A percentile compares a stretch with the other conserved stretches of the same genome.
Evolutionary conservation across 169 alveolate genomes (phyloP).

Genomic region (Neospora caninum): DNA sequence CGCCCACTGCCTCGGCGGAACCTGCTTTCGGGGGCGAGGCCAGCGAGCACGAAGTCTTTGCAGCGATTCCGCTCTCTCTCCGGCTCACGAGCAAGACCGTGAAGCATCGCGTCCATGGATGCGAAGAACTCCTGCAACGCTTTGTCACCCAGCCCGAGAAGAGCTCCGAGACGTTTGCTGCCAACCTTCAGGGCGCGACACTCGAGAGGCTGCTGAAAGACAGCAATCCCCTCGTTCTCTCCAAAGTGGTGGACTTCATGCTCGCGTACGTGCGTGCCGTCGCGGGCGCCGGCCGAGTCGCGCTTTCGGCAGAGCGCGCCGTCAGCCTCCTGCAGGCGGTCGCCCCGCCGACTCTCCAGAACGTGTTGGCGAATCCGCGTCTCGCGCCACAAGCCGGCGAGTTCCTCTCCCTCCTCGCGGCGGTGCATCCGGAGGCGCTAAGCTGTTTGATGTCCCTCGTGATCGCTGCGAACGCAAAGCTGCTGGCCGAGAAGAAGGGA

Average conservation of each 20-base stretch:
- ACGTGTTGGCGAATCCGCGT: constrained; percentile 46
- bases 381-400: constrained; percentile 24
- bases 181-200: neutral
- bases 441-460: neutral
- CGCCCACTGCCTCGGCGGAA: neutral
- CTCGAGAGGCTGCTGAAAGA: constrained; percentile 51
- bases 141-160: neutral
- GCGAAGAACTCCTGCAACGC: constrained; percentile 56
- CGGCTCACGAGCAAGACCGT: constrained; percentile 52
- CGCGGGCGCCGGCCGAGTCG: neutral
- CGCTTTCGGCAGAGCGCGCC: neutral
- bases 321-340: neutral
- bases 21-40: neutral
- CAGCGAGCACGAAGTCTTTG: constrained; percentile 33
- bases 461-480: constrained; percentile 17
- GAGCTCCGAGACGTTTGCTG: neutral
- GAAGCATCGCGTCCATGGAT: constrained; percentile 64
- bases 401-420: constrained; percentile 47
- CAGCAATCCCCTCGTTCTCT: constrained; percentile 54
- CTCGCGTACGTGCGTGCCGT: constrained; percentile 38
- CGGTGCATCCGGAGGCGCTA: constrained; percentile 34
- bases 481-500: constrained; percentile 61
- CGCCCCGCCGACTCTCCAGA: constrained; percentile 54
- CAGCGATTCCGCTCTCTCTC: constrained; percentile 48
- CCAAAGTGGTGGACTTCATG: constrained; percentile 56